Conservation (phyloP, 2,329 filamentous ascomycete genomes). For the Aspergillus persii region DNA sequence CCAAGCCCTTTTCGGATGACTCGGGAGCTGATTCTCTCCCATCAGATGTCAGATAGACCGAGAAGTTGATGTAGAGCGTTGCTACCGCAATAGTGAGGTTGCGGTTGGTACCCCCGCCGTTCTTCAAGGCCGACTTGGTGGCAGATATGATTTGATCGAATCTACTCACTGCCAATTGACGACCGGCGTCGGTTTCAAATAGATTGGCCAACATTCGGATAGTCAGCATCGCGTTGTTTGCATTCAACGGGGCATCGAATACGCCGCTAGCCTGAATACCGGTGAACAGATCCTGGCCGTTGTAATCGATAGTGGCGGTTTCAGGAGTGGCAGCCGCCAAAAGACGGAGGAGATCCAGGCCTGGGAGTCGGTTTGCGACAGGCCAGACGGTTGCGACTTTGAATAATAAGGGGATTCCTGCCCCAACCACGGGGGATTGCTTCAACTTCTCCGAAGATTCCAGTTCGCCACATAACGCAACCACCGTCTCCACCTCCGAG, state of each 20-base stretch:
- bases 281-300: conserved; percentile 57
- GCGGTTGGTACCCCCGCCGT: conserved; percentile 59
- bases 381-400: conserved; percentile 79
- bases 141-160: conserved; percentile 62
- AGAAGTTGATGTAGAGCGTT: conserved; percentile 80
- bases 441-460: conserved; percentile 44
- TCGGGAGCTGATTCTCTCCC: conserved; percentile 36
- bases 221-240: conserved; percentile 86
- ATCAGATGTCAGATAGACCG: conserved; percentile 64
- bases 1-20: conserved; percentile 49
- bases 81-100: conserved; percentile 80
- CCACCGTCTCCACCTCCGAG: conserved; percentile 63
- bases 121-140: conserved; percentile 61
- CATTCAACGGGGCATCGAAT: conserved; percentile 60
- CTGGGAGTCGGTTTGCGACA: conserved; percentile 73
- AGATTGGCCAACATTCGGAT: conserved; percentile 79
- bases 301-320: conserved; percentile 60
- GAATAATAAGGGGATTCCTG: conserved; percentile 63
- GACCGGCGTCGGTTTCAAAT: conserved; percentile 72
- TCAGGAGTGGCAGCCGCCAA: conserved; percentile 66
- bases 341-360: conserved; percentile 83
- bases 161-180: conserved; percentile 58
- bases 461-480: conserved; percentile 61
- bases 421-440: conserved; percentile 50
- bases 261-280: conserved; percentile 58